A percentile compares a stretch with the other conserved stretches of the same genome.
These are phyloP conservation scores for Euryodendron excelsum DNA, from an alignment of 148 eudicot genomes.

Conservation along the genomic window DNA sequence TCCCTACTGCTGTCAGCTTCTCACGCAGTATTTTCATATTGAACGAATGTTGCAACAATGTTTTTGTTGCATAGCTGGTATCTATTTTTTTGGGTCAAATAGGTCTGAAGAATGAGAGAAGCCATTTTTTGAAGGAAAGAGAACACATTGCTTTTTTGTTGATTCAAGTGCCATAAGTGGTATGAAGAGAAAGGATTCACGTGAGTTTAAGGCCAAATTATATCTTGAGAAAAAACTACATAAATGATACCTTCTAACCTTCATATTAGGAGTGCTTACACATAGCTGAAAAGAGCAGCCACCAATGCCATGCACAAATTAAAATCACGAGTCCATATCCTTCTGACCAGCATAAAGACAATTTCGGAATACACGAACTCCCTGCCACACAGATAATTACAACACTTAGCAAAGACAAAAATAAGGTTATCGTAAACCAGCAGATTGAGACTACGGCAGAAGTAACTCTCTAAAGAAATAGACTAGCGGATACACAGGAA, in stretches of 20 bases:
- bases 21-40: not conserved
- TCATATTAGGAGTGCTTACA: not conserved
- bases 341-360: conserved; percentile 48
- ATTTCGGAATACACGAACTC: conserved; percentile 80
- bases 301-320: not conserved
- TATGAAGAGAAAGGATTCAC: no score
- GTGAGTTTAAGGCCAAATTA: no score
- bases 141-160: not conserved
- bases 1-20: no score
- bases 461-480: not conserved
- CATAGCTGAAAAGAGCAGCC: not conserved
- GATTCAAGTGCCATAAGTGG: no score
- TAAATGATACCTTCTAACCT: conserved; percentile 8
- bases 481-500: not conserved
- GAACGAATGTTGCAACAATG: not conserved
- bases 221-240: not conserved
- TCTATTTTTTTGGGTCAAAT: not conserved
- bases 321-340: not conserved
- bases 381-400: conserved; percentile 39
- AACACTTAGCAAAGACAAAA: not conserved
- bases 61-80: not conserved
- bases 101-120: not conserved
- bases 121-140: not conserved
- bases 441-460: not conserved
- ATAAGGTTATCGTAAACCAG: not conserved